Base-by-base conservation (phyloP, 306 rosid genomes). In the Glycine latifolia region DNA sequence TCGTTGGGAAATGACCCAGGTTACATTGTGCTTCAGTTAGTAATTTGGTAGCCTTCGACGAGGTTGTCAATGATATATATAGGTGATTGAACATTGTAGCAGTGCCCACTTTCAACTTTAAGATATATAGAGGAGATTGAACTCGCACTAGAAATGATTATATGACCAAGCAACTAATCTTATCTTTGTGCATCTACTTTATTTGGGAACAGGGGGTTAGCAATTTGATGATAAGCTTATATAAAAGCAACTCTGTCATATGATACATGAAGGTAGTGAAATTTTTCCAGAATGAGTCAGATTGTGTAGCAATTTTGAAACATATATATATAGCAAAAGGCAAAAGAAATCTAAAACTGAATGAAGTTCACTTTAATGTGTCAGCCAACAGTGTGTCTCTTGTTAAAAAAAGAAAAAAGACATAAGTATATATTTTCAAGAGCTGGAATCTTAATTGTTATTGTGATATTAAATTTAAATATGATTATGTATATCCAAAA, bases 301-400 rank as follows among this genome's bases (percentile, higher is more conserved):
- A 56, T 76, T 81, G 44, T 58, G 49, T 16, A 68, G 3, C 47
- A 33, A 59, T 76, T 46, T 82, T 20, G 72, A 81, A 58, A 20
- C 20, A 26, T 10, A 26, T 26, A 26, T 26, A 26, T 26, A 26
- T 0, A 76, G 20, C 20, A 20, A 20, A 82, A 76, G 53, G 73
- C 26, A 76, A 59, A 59, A 26, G 31, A 26, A 59, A 37, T 48
- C 73, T 52, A 69, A 59, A 58, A 66, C 71, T 67, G 33, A 26
- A 26, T 26, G 31, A 75, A 81, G 33, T 72, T 75, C 68, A 63
- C 84, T 81, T 73, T 59, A 11, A 60, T 8, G 79, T 63, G 73
- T 81, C 79, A 52, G 58, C 41, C 0, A 60, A 16, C 16, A 26
- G 47, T 9, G 62, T 47, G 39, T 12, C 49, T 9, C 41, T 5